Evolutionary conservation across 202 grass and related monocot genomes (phyloP), one percentile per base, ranked within the genome.

Genomic region (Setaria italica): DNA sequence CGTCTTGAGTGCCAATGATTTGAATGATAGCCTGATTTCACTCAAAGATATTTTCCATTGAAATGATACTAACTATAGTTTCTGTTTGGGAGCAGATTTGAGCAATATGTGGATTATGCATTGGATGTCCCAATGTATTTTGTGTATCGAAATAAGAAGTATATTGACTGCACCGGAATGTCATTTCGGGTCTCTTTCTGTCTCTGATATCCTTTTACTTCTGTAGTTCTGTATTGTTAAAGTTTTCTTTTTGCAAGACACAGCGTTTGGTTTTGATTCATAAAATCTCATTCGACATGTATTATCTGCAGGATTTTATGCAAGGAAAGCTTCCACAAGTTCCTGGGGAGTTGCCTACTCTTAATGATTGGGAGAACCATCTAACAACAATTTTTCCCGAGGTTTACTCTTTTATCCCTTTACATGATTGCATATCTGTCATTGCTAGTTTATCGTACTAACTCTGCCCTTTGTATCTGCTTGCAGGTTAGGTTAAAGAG

Each of bases 351-450:
- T 74, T 99, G 70, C 97, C 97, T 66, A 99, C 88, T 70, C 68
- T 99, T 80, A 96, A 94, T 78, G 97, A 99, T 62, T 99, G 97
- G 97, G 97, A 99, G 88, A 99, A 99, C 80, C 97, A 99, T 90
- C 92, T 99, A 88, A 99, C 97, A 60, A 99, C 97, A 81, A 99
- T 99, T 91, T 99, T 99, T 50, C 97, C 97, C 69, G 97, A 99
- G 92, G 96, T 99, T 85, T 76, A 9, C 21, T 21, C 58, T 85
- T 79, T 62, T 53, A 55, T 68, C 53, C 67, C 20, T 42, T 82
- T 87, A 54, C 5, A 41, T 48, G 49, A 51, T 60, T 34, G 6
- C 20, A 70, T 90, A 67, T 63, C 76, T 68, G 25, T 73, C 4
- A 25, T 49, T 72, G 11, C 1, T 73, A 37, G 20, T 60, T 85